phyloP scores from a whole-genome alignment of 2,329 filamentous ascomycete species.

The Fusarium austroafricanum region DNA sequence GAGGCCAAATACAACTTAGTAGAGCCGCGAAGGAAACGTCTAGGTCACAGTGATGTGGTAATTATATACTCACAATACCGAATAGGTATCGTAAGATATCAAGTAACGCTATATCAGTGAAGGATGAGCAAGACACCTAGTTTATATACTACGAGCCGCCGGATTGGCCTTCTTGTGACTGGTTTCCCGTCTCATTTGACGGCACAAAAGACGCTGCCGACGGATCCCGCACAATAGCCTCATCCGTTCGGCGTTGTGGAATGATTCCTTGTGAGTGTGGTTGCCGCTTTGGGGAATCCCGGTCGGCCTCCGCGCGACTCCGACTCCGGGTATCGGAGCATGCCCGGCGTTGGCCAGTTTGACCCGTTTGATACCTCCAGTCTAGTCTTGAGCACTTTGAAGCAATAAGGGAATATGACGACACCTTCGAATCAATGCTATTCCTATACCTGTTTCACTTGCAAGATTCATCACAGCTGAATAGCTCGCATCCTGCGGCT shows the following conservation, averaged over 20 bases:
- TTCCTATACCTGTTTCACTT: neutral
- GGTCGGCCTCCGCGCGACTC: constrained; percentile 38
- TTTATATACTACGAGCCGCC: neutral
- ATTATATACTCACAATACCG: neutral
- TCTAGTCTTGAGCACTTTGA: neutral
- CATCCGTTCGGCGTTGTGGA: constrained; percentile 25
- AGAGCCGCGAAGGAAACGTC: neutral
- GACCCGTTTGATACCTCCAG: neutral
- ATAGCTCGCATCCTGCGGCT: constrained; percentile 2
- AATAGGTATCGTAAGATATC: neutral
- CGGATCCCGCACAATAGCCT: constrained; percentile 43
- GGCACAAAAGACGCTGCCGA: constrained; percentile 18
- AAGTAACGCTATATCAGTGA: neutral
- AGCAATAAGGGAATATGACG: neutral
- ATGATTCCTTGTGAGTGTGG: constrained; percentile 28
- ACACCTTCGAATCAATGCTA: neutral
- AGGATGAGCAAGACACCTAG: neutral
- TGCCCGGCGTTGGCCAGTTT: constrained; percentile 3
- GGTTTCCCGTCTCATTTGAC: constrained; percentile 15
- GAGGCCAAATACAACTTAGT: neutral
- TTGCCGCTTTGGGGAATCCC: constrained; percentile 40
- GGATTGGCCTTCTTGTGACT: constrained; percentile 7
- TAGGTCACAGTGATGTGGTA: neutral
- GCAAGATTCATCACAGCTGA: neutral
- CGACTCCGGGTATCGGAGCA: constrained; percentile 38